phyloP scores from a whole-genome alignment of 2,329 filamentous ascomycete genomes.

The Fusarium scirpi region DNA sequence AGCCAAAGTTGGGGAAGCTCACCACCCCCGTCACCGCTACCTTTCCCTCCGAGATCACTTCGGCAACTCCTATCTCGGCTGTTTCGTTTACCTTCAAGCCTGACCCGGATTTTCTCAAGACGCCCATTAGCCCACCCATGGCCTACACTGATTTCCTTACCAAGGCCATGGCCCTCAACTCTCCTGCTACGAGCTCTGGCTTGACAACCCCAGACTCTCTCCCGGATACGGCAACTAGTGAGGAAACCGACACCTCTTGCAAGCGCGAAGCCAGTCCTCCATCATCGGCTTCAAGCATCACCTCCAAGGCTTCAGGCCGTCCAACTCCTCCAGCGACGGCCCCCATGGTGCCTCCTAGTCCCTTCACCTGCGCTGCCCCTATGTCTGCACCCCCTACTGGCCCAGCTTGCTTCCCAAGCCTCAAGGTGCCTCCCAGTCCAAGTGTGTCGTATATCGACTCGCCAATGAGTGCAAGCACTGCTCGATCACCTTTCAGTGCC shows the following conservation, averaged over 20 bases:
- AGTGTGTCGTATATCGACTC: conserved; percentile 75
- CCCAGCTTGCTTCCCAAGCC: conserved; percentile 70
- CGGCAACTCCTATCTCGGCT: conserved; percentile 74
- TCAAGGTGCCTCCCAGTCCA: conserved; percentile 84
- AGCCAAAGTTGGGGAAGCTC: conserved; percentile 72
- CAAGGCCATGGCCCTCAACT: conserved; percentile 81
- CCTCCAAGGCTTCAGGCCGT: conserved; percentile 45
- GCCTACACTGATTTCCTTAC: conserved; percentile 92
- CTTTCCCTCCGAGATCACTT: conserved; percentile 71
- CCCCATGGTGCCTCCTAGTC: conserved; percentile 59
- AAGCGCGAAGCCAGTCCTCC: conserved; percentile 66
- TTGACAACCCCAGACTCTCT: conserved; percentile 62
- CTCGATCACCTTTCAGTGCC: conserved; percentile 80
- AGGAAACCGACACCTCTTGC: conserved; percentile 68
- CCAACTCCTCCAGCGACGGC: conserved; percentile 53
- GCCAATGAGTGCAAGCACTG: conserved; percentile 70
- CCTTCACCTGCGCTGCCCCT: conserved; percentile 65
- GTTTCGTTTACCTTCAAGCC: conserved; percentile 56
- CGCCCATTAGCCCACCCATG: conserved; percentile 88
- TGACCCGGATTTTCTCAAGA: conserved; percentile 75
- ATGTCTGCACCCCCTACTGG: conserved; percentile 71
- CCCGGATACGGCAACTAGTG: conserved; percentile 69
- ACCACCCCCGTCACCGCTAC: conserved; percentile 72
- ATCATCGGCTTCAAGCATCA: conserved; percentile 55
- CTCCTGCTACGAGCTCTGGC: conserved; percentile 69